phyloP scores from a whole-genome alignment of 108 stramenopile genomes.

The Mediolabrus comicus region DNA sequence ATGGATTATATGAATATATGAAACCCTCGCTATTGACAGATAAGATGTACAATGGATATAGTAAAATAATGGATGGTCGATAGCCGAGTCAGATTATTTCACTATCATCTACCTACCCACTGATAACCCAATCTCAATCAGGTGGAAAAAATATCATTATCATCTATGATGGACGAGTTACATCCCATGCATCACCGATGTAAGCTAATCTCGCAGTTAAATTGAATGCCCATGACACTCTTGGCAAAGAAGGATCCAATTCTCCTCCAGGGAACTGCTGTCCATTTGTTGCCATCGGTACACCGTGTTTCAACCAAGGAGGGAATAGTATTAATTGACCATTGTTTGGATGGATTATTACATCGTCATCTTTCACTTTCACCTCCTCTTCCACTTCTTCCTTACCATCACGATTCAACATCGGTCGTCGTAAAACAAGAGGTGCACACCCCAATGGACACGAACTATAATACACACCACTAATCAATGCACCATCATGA shows the following conservation, averaged over 20 bases:
- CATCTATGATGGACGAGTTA: conserved; percentile 4
- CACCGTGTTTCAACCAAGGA: conserved; percentile 22
- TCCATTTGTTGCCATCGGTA: background rate
- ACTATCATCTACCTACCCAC: too few relatives aligned
- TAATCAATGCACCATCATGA: conserved; percentile 24
- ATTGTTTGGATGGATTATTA: conserved; percentile 16
- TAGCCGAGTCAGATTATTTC: too few relatives aligned
- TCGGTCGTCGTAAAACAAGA: conserved; percentile 9
- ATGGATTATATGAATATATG: too few relatives aligned
- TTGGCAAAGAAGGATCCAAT: background rate
- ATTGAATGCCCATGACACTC: conserved; percentile 35
- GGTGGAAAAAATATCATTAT: too few relatives aligned
- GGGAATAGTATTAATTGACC: conserved; percentile 23
- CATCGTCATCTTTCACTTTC: conserved; percentile 4
- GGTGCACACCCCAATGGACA: conserved; percentile 28
- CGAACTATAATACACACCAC: conserved; percentile 24
- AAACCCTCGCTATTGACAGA: too few relatives aligned
- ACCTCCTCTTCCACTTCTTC: background rate
- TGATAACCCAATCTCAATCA: too few relatives aligned
- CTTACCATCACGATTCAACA: background rate
- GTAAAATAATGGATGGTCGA: too few relatives aligned
- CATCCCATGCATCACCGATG: conserved; percentile 24
- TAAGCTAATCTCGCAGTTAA: conserved; percentile 14
- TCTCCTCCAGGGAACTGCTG: background rate
- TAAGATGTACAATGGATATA: too few relatives aligned